phyloP scores from a whole-genome alignment of 371 early-diverging fungal species.

The Mucor irregularis region DNA sequence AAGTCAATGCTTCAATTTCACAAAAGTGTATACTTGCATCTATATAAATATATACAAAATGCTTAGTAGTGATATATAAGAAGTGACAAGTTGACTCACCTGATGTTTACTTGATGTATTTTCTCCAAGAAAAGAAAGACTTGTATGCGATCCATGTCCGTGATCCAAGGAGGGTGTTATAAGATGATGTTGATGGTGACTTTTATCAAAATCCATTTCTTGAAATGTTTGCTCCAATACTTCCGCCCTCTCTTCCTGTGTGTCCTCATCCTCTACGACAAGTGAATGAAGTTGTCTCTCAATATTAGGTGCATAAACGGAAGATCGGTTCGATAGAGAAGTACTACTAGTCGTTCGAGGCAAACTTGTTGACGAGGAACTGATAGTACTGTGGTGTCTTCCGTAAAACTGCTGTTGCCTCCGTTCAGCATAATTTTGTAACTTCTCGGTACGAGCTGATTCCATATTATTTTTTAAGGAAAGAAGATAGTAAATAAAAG shows the following conservation, averaged over 20 bases:
- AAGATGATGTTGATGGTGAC: background rate
- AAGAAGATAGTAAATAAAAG: too few species aligned
- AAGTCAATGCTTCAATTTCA: too few species aligned
- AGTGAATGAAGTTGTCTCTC: slow-evolving; percentile 15
- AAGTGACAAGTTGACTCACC: too few species aligned
- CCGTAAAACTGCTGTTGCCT: too few species aligned
- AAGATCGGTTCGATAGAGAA: too few species aligned
- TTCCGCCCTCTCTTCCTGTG: slow-evolving; percentile 3
- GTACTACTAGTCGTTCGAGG: too few species aligned
- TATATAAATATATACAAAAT: background rate
- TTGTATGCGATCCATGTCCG: background rate
- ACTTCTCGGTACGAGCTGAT: too few species aligned
- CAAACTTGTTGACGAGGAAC: too few species aligned
- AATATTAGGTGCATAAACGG: slow-evolving; percentile 4
- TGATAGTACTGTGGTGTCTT: too few species aligned
- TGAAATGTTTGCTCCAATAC: slow-evolving; percentile 9
- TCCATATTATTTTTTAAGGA: too few species aligned
- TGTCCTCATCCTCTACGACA: slow-evolving; percentile 2
- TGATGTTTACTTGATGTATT: background rate
- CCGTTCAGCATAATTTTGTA: too few species aligned
- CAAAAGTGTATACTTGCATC: background rate
- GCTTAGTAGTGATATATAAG: too few species aligned
- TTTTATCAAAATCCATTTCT: background rate
- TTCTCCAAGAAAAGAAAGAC: background rate
- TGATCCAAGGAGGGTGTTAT: background rate